Evolutionary conservation across 2,329 filamentous ascomycete genomes (phyloP).

Genomic region (Hysterium pulicare): DNA sequence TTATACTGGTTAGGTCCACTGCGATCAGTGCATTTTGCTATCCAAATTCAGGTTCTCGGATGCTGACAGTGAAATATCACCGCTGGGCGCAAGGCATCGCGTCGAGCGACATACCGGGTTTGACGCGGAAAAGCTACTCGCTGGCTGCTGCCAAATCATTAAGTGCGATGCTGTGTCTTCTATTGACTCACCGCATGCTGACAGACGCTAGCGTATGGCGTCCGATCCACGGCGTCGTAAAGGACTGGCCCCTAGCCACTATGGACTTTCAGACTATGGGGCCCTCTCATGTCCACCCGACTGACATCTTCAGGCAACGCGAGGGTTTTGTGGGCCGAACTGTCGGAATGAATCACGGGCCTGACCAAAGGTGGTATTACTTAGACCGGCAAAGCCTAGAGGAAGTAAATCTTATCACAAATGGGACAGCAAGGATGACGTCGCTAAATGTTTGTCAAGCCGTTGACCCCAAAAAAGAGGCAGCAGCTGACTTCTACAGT

Average conservation of each 20-base stretch:
- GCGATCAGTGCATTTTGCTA: neutral
- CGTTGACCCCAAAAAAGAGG: neutral
- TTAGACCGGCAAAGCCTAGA: neutral
- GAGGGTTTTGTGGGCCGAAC: neutral
- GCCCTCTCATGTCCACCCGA: neutral
- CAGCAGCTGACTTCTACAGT: neutral
- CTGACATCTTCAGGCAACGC: neutral
- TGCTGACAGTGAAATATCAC: too few species aligned
- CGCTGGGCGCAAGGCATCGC: too few species aligned
- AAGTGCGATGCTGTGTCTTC: neutral
- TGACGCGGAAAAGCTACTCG: neutral
- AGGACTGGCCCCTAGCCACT: neutral
- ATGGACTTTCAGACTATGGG: neutral
- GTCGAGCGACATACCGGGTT: neutral
- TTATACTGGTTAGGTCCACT: neutral
- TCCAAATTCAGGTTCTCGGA: too few species aligned
- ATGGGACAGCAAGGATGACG: neutral
- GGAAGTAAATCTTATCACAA: neutral
- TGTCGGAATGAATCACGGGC: neutral
- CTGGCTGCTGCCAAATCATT: neutral
- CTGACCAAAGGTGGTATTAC: neutral
- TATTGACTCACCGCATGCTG: neutral
- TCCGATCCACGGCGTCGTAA: neutral
- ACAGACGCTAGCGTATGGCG: neutral
- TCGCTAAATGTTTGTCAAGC: neutral